Percentiles rank a stretch among this genome's conserved stretches.
phyloP scores from a whole-genome alignment of 495 filamentous ascomycete genomes.

The Pyronema domesticum region DNA sequence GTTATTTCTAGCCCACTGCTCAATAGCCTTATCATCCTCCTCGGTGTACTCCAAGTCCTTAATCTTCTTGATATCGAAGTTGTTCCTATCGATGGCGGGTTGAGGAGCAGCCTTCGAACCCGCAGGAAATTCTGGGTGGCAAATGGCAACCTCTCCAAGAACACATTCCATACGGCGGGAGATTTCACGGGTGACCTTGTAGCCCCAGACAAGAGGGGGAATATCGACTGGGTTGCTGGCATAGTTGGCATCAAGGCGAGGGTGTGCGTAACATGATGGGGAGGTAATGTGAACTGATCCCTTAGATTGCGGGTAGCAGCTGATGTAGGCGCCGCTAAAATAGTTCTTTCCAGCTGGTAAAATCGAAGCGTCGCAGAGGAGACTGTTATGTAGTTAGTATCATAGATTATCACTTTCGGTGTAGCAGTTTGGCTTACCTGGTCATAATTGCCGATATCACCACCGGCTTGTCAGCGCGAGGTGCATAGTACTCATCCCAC shows the following conservation, averaged over 20 bases:
- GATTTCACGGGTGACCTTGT: conserved; percentile 40
- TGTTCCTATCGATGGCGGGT: neutral
- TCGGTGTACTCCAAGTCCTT: conserved; percentile 30
- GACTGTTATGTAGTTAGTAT: conserved; percentile 12
- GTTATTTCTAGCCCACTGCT: conserved; percentile 30
- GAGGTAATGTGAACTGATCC: conserved; percentile 39
- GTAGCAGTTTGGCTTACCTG: conserved; percentile 21
- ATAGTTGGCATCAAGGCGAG: conserved; percentile 31
- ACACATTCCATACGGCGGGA: conserved; percentile 35
- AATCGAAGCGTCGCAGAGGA: conserved; percentile 21
- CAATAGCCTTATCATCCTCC: conserved; percentile 38
- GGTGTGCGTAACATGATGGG: conserved; percentile 21
- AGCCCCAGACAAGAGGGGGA: conserved; percentile 24
- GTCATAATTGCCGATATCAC: conserved; percentile 6
- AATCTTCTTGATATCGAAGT: conserved; percentile 6
- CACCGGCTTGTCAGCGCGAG: conserved; percentile 16
- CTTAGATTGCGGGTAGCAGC: conserved; percentile 36
- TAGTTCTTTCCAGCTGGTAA: conserved; percentile 27
- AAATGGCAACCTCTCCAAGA: conserved; percentile 32
- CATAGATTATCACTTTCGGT: conserved; percentile 4
- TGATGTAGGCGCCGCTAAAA: conserved; percentile 26
- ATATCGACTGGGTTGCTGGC: conserved; percentile 27
- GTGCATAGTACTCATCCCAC: conserved; percentile 16
- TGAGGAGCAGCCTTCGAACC: conserved; percentile 29
- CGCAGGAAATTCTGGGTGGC: conserved; percentile 35